Conservation (phyloP, 441 rosid genomes). For the Brassica hybrid region DNA sequence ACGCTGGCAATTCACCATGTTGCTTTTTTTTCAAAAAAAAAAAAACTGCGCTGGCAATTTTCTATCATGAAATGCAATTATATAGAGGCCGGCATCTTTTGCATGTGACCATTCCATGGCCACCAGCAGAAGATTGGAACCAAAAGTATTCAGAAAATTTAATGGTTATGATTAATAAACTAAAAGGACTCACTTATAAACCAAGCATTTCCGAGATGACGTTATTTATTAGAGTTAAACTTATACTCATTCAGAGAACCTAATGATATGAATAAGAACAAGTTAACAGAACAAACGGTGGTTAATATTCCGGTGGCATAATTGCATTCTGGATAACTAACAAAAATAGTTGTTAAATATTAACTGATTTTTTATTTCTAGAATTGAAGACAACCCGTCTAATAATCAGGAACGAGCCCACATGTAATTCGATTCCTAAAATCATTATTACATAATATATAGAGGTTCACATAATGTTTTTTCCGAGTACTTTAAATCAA, state of each 20-base stretch:
- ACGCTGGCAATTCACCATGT: too few relatives aligned
- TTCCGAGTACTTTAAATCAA: too few relatives aligned
- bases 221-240: slow-evolving; percentile 3
- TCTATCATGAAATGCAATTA: slow-evolving; percentile 12
- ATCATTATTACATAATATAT: too few relatives aligned
- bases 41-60: background rate
- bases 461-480: too few relatives aligned
- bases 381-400: slow-evolving; percentile 13
- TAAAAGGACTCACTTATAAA: background rate
- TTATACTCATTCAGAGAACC: slow-evolving; percentile 12
- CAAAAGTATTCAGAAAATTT: background rate
- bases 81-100: slow-evolving; percentile 12
- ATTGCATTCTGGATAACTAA: background rate
- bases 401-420: slow-evolving; percentile 3
- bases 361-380: slow-evolving; percentile 4
- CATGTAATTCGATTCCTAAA: slow-evolving; percentile 21
- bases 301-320: slow-evolving; percentile 10
- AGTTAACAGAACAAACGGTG: slow-evolving; percentile 17
- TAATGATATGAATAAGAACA: slow-evolving; percentile 13
- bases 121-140: slow-evolving; percentile 2
- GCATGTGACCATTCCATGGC: slow-evolving; percentile 21
- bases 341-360: background rate
- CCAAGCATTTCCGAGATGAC: background rate
- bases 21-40: too few relatives aligned
- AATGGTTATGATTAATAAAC: background rate